phyloP scores from a whole-genome alignment of 257 asterid genomes.

The Eucommia ulmoides region DNA sequence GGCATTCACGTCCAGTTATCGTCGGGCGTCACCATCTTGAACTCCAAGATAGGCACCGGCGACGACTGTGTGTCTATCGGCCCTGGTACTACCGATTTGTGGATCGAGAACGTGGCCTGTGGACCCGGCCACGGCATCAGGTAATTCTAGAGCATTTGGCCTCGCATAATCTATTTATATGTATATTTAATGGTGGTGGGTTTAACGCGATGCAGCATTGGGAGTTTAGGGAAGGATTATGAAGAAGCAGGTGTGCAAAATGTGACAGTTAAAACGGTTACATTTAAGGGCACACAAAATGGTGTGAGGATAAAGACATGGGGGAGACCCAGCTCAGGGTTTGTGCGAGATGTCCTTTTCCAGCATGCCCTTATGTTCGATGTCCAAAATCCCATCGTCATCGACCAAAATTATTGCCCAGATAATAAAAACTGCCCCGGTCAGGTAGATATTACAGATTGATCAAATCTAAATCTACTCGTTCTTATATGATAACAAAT shows the following conservation, averaged over 20 bases:
- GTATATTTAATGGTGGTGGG: background rate
- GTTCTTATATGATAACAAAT: background rate
- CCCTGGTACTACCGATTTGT: background rate
- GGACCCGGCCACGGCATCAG: background rate
- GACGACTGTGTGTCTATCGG: slow-evolving; percentile 1
- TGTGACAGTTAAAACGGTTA: background rate
- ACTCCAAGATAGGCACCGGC: background rate
- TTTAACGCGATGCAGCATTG: background rate
- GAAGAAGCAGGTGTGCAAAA: background rate
- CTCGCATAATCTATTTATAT: background rate
- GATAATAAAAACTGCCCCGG: background rate
- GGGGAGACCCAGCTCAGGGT: background rate
- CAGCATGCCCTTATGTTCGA: background rate
- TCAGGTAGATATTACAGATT: background rate
- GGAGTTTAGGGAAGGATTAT: background rate
- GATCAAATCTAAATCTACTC: background rate
- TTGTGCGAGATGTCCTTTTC: background rate
- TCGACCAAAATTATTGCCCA: background rate
- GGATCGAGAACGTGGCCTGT: slow-evolving; percentile 1
- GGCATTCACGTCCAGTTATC: background rate
- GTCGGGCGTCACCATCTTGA: background rate
- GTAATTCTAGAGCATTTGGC: background rate
- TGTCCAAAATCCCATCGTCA: background rate
- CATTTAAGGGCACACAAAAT: background rate
- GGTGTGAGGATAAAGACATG: slow-evolving; percentile 2